phyloP scores from a whole-genome alignment of 805 yeast species.

The Komagataella pseudopastoris region DNA sequence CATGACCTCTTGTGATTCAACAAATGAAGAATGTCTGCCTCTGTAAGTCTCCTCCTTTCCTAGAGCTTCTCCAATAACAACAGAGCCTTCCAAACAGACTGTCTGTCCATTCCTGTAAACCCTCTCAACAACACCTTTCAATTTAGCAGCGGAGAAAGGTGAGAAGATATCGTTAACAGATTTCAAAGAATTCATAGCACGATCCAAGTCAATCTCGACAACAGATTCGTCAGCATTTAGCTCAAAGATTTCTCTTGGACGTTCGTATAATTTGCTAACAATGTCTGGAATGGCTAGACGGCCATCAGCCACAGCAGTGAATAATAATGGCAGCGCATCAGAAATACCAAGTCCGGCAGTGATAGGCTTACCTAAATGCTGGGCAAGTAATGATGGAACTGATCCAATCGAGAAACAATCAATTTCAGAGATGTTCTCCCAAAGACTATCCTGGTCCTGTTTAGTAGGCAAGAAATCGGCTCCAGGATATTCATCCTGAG shows the following conservation, averaged over 20 bases:
- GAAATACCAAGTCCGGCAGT: conserved; percentile 66
- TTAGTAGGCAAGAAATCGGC: conserved; percentile 65
- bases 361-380: conserved; percentile 44
- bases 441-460: conserved; percentile 70
- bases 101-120: conserved; percentile 70
- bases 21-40: conserved; percentile 25
- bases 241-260: conserved; percentile 73
- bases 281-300: conserved; percentile 64
- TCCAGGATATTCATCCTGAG: conserved; percentile 59
- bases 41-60: conserved; percentile 45
- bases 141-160: conserved; percentile 36
- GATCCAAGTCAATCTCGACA: conserved; percentile 77
- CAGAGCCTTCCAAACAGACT: conserved; percentile 71
- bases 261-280: conserved; percentile 58
- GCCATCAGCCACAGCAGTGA: conserved; percentile 67
- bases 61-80: conserved; percentile 40
- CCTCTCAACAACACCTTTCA: conserved; percentile 80
- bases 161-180: conserved; percentile 31
- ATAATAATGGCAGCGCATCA: conserved; percentile 71
- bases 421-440: conserved; percentile 59
- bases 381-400: conserved; percentile 61
- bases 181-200: conserved; percentile 31
- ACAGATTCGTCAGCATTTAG: conserved; percentile 68
- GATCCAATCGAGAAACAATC: conserved; percentile 85
- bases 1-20: conserved; percentile 14